phyloP scores from a whole-genome alignment of 2,329 filamentous ascomycete genomes.

The Colletotrichum tofieldiae region DNA sequence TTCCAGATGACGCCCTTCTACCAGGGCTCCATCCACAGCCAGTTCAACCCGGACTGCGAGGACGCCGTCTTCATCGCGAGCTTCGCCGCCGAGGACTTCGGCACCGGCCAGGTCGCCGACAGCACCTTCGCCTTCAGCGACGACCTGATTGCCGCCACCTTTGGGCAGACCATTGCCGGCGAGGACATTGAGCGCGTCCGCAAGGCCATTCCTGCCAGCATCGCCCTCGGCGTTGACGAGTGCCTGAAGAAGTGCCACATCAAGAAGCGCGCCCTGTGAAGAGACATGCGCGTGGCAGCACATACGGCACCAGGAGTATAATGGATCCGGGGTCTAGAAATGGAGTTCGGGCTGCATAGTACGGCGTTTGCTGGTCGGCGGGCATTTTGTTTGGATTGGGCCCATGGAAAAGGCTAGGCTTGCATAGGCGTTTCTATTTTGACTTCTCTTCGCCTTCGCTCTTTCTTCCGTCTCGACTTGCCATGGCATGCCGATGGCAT shows the following conservation, averaged over 20 bases:
- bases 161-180: slow-evolving; percentile 62
- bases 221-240: slow-evolving; percentile 66
- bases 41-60: slow-evolving; percentile 70
- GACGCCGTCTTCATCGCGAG: slow-evolving; percentile 65
- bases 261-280: slow-evolving; percentile 40
- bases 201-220: slow-evolving; percentile 60
- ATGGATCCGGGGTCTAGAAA: background rate
- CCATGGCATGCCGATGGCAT: background rate
- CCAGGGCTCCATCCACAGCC: slow-evolving; percentile 68
- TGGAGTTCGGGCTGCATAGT: background rate
- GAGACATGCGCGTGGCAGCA: background rate
- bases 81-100: slow-evolving; percentile 67
- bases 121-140: slow-evolving; percentile 64
- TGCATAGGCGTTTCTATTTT: background rate
- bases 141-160: slow-evolving; percentile 63
- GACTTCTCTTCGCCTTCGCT: background rate
- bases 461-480: background rate
- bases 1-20: slow-evolving; percentile 70
- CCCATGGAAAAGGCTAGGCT: background rate
- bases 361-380: slow-evolving; percentile 4
- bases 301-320: background rate
- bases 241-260: slow-evolving; percentile 66
- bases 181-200: slow-evolving; percentile 63
- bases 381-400: slow-evolving; percentile 5
- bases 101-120: slow-evolving; percentile 66